A percentile compares a stretch with the other conserved stretches of the same genome.
Conservation (phyloP, 129 eudicot genomes). For the Flaveria trinervia region DNA sequence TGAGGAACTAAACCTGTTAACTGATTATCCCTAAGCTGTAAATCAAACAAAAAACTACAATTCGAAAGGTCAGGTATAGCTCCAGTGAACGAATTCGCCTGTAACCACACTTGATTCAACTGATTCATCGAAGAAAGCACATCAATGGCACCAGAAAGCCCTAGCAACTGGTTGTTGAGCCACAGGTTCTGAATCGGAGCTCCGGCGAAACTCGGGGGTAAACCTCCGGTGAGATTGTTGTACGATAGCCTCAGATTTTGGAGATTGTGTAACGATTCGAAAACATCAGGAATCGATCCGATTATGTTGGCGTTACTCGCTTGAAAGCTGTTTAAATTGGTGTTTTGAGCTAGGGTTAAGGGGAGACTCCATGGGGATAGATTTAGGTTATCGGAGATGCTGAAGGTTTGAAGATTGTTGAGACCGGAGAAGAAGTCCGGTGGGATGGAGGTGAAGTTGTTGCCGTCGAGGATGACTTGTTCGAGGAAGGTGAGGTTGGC, state of each 20-base stretch:
- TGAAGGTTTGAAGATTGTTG: conserved; percentile 19
- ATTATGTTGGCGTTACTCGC: conserved; percentile 30
- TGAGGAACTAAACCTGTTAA: conserved; percentile 7
- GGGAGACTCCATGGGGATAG: conserved; percentile 50
- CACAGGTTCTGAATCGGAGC: not conserved
- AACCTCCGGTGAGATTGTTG: conserved; percentile 12
- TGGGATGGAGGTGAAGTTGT: conserved; percentile 42
- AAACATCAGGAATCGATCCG: conserved; percentile 53
- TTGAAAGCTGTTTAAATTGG: conserved; percentile 16
- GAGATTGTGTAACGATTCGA: not conserved
- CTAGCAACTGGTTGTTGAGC: not conserved
- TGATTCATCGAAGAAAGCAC: conserved; percentile 6
- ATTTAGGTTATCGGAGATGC: conserved; percentile 33
- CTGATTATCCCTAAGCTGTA: conserved; percentile 16
- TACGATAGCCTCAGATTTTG: not conserved
- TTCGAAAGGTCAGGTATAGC: conserved; percentile 13
- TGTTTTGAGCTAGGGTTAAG: not conserved
- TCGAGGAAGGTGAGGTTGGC: conserved; percentile 34
- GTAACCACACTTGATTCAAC: not conserved
- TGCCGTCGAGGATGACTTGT: conserved; percentile 29
- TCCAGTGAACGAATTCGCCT: conserved; percentile 11
- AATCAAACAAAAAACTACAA: not conserved
- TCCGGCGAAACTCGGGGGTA: not conserved
- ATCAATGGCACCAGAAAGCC: conserved; percentile 25
- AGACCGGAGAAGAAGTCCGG: conserved; percentile 36